Percentiles rank a stretch among this genome's conserved stretches.
phyloP scores from a whole-genome alignment of 1,284 basidiomycete species.

The Moesziomyces aphidis region DNA sequence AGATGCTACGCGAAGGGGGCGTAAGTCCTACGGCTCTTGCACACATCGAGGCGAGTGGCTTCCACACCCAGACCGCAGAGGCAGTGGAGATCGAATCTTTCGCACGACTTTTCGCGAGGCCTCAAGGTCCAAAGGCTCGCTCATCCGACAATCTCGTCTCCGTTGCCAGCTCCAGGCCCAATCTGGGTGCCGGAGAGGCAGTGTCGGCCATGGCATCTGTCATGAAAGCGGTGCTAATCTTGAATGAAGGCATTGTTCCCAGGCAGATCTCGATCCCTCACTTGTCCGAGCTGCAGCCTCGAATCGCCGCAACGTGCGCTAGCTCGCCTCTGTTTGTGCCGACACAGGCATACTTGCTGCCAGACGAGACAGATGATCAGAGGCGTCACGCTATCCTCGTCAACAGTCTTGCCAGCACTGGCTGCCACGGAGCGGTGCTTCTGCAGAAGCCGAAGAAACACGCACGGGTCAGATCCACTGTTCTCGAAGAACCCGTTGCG shows the following conservation, averaged over 20 bases:
- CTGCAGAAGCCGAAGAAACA: constrained; percentile 8
- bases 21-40: constrained; percentile 7
- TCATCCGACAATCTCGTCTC: constrained; percentile 10
- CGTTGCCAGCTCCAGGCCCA: constrained; percentile 36
- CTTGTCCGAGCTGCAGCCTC: constrained; percentile 22
- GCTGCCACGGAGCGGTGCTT: constrained; percentile 33
- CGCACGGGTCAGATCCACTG: background rate
- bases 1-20: constrained; percentile 21
- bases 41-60: constrained; percentile 48
- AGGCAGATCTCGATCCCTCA: constrained; percentile 27
- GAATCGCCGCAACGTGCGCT: constrained; percentile 15
- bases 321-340: constrained; percentile 23
- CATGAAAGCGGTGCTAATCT: constrained; percentile 47
- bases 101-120: constrained; percentile 4
- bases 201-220: constrained; percentile 46
- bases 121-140: no score
- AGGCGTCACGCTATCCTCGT: constrained; percentile 28
- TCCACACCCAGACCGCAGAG: constrained; percentile 28
- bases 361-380: background rate
- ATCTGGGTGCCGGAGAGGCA: constrained; percentile 46
- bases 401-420: constrained; percentile 36
- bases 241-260: constrained; percentile 29
- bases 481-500: background rate
- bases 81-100: constrained; percentile 43
- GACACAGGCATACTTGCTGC: constrained; percentile 13